A percentile compares a stretch with the other conserved stretches of the same genome.
phyloP scores from a whole-genome alignment of 163 green algal species.

The Scenedesmus sp. region DNA sequence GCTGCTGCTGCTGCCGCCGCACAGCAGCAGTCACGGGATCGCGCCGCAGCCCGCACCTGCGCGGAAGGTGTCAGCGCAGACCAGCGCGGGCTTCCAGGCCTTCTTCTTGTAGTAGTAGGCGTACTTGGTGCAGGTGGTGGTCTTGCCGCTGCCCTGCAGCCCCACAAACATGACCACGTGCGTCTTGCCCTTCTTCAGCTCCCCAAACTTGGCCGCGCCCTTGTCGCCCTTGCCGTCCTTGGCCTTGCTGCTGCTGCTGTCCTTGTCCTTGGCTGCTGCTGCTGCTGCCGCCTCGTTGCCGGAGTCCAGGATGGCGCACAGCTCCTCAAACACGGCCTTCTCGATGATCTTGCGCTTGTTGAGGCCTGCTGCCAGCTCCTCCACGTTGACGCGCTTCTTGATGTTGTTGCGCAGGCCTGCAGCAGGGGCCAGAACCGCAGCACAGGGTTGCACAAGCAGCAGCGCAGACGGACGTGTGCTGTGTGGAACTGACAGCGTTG shows the following conservation, averaged over 20 bases:
- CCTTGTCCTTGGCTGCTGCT: conserved; percentile 6
- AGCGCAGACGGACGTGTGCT: neutral
- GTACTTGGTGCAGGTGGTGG: conserved; percentile 99
- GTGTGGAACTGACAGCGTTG: neutral
- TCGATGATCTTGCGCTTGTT: conserved; percentile 98
- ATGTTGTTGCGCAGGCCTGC: conserved; percentile 76
- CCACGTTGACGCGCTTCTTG: conserved; percentile 94
- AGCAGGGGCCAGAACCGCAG: no score
- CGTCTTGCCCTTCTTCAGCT: conserved; percentile 92
- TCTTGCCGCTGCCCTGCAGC: conserved; percentile 95
- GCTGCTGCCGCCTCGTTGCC: conserved; percentile 40
- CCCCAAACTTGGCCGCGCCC: conserved; percentile 46
- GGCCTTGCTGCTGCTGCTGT: conserved; percentile 20
- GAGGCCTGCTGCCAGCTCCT: conserved; percentile 89
- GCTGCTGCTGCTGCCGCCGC: neutral
- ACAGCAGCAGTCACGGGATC: neutral
- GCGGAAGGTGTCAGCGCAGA: conserved; percentile 99
- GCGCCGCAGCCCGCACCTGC: conserved; percentile 76
- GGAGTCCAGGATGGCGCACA: conserved; percentile 91
- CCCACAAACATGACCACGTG: conserved; percentile 99
- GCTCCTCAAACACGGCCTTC: conserved; percentile 98
- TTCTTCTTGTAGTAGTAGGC: conserved; percentile 97
- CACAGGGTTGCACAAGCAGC: neutral
- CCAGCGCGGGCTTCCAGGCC: conserved; percentile 97
- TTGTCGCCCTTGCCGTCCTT: conserved; percentile 23